Percentiles rank a stretch among this genome's conserved stretches.
phyloP scores from a whole-genome alignment of 495 filamentous ascomycete genomes.

The Aspergillus saccharolyticus region DNA sequence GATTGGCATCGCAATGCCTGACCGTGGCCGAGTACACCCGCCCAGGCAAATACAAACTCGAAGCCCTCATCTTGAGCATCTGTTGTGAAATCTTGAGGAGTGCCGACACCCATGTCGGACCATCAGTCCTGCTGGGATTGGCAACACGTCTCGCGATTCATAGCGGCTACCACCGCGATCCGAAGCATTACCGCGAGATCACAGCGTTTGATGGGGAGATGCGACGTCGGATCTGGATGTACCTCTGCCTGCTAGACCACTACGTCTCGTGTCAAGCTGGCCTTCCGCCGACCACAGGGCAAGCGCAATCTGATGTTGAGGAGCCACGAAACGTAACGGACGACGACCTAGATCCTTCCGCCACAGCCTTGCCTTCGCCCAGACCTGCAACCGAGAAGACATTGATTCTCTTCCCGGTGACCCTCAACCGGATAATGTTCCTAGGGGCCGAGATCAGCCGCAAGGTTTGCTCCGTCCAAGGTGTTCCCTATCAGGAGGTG shows the following conservation, averaged over 20 bases:
- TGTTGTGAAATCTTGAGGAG: conserved; percentile 22
- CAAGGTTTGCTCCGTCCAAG: conserved; percentile 23
- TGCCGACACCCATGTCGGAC: conserved; percentile 20
- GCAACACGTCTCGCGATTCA: conserved; percentile 12
- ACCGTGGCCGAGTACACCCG: conserved; percentile 21
- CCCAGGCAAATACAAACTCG: conserved; percentile 24
- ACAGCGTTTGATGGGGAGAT: conserved; percentile 32
- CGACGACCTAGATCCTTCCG: conserved; percentile 29
- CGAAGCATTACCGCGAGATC: conserved; percentile 23
- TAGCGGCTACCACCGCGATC: conserved; percentile 22
- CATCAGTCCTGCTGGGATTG: conserved; percentile 12
- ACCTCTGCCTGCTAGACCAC: conserved; percentile 24
- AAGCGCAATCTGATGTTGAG: conserved; percentile 27
- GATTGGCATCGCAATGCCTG: conserved; percentile 24
- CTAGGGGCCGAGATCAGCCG: conserved; percentile 36
- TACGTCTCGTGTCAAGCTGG: conserved; percentile 33
- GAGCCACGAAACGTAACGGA: conserved; percentile 31
- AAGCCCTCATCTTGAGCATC: conserved; percentile 24
- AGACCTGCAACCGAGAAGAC: conserved; percentile 26
- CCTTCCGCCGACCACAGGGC: conserved; percentile 26
- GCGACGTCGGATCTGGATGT: conserved; percentile 31
- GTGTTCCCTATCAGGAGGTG: conserved; percentile 65
- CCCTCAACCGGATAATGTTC: conserved; percentile 28
- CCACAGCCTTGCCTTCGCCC: conserved; percentile 20
- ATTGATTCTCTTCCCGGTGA: conserved; percentile 23